Percentiles rank a stretch among this genome's conserved stretches.
These are phyloP conservation scores for Chlorella sp. DNA, from an alignment of 139 green algal species.

Conservation along the genomic window DNA sequence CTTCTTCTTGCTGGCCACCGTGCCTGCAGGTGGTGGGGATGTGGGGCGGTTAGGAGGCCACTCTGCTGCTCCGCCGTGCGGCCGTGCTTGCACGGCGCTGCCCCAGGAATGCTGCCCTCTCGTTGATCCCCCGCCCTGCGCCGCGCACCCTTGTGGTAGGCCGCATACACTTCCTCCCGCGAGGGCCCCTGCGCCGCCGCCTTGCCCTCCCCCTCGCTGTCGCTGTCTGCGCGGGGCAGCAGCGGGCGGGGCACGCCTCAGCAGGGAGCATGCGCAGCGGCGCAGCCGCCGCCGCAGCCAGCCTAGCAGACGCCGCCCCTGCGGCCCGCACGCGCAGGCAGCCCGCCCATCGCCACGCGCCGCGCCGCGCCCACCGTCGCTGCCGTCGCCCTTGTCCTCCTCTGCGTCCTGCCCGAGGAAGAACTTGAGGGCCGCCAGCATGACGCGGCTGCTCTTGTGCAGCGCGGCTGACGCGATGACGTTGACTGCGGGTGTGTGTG, in stretches of 20 bases:
- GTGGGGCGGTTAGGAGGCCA: too few species aligned
- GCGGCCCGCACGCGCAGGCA: background rate
- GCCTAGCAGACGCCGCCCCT: too few species aligned
- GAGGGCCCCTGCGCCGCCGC: slow-evolving; percentile 28
- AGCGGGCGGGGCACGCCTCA: too few species aligned
- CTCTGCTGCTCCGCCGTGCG: too few species aligned
- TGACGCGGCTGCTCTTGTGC: slow-evolving; percentile 75
- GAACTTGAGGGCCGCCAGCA: slow-evolving; percentile 95
- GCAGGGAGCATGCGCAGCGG: too few species aligned
- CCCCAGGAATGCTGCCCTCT: too few species aligned
- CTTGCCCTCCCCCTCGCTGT: slow-evolving; percentile 34
- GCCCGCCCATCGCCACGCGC: background rate
- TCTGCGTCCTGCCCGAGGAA: slow-evolving; percentile 89
- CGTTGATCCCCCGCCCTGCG: too few species aligned
- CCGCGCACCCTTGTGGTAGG: slow-evolving; percentile 87
- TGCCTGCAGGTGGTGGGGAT: too few species aligned
- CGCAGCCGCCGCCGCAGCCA: too few species aligned
- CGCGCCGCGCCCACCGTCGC: slow-evolving; percentile 43
- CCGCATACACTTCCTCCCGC: slow-evolving; percentile 87
- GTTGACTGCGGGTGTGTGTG: too few species aligned
- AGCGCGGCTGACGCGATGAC: slow-evolving; percentile 49
- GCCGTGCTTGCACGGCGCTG: too few species aligned
- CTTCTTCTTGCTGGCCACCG: slow-evolving; percentile 85
- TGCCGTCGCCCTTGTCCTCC: slow-evolving; percentile 58
- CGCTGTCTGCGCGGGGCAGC: background rate